phyloP scores from a whole-genome alignment of 2,329 filamentous ascomycete genomes.

The Pseudocercospora crystallina region DNA sequence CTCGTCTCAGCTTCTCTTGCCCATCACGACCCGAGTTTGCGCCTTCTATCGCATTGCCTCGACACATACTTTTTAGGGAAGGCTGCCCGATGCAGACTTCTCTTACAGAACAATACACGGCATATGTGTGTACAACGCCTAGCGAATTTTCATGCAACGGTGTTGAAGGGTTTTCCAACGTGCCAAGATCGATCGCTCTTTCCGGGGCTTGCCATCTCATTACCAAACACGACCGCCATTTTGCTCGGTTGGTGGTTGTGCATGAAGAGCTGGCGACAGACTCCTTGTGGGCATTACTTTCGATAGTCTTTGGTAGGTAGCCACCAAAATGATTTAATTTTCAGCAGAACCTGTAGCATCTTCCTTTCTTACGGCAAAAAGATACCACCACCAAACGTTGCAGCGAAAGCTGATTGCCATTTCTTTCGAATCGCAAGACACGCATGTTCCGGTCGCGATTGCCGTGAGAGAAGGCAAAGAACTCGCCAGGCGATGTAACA shows the following conservation, averaged over 20 bases:
- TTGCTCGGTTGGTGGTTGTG: slow-evolving; percentile 55
- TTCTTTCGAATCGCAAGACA: too few relatives aligned
- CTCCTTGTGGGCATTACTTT: neutral
- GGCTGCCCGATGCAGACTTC: too few relatives aligned
- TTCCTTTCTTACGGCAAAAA: too few relatives aligned
- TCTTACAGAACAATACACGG: slow-evolving; percentile 34
- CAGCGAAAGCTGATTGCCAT: too few relatives aligned
- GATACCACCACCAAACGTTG: too few relatives aligned
- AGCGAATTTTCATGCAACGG: slow-evolving; percentile 56
- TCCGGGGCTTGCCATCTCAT: slow-evolving; percentile 49
- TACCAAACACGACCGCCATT: slow-evolving; percentile 64
- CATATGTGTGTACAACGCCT: slow-evolving; percentile 74
- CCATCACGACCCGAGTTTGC: too few relatives aligned
- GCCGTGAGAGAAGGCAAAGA: too few relatives aligned
- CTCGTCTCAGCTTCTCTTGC: slow-evolving; percentile 3
- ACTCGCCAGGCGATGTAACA: too few relatives aligned
- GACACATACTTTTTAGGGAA: neutral
- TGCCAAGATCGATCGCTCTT: slow-evolving; percentile 57
- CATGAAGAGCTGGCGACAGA: slow-evolving; percentile 64
- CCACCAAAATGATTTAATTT: neutral
- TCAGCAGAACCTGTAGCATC: too few relatives aligned
- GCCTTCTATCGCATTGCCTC: neutral
- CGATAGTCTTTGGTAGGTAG: neutral
- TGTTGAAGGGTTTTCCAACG: slow-evolving; percentile 65
- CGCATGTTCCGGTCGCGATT: too few relatives aligned